phyloP scores from a whole-genome alignment of 768 basidiomycete species.

The Dioszegia aurantiaca region DNA sequence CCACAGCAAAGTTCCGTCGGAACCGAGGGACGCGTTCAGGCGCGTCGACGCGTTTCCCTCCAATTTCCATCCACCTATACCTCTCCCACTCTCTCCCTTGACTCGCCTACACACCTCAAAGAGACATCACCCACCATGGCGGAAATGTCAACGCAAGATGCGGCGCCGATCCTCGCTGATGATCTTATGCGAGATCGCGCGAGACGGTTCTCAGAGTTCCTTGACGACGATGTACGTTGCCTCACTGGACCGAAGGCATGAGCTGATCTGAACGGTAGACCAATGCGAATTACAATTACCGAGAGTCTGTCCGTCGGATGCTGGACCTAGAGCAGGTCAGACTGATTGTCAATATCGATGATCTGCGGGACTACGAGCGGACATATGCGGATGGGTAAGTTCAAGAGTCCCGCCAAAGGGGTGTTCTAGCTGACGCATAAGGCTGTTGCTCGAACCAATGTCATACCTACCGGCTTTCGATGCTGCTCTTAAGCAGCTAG shows the following conservation, averaged over 20 bases:
- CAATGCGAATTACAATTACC: constrained; percentile 63
- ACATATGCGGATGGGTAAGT: constrained; percentile 68
- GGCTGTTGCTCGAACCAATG: constrained; percentile 80
- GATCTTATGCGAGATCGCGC: constrained; percentile 69
- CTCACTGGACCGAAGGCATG: no score
- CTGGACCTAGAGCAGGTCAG: constrained; percentile 77
- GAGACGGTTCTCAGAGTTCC: constrained; percentile 76
- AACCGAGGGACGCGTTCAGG: no score
- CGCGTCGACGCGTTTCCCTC: neutral
- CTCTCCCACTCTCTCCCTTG: no score
- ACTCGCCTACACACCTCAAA: neutral
- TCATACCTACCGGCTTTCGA: constrained; percentile 88
- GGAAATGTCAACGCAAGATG: constrained; percentile 38
- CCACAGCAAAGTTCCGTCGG: neutral
- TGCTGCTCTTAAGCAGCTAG: constrained; percentile 69
- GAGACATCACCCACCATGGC: constrained; percentile 28
- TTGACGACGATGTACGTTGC: constrained; percentile 51
- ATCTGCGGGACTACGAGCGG: constrained; percentile 87
- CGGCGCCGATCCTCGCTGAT: constrained; percentile 62
- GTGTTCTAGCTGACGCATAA: constrained; percentile 46
- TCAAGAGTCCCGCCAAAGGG: no score
- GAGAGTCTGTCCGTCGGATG: constrained; percentile 77
- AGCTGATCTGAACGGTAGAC: constrained; percentile 31
- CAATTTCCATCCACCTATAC: neutral
- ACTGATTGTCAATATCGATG: constrained; percentile 92